These are phyloP conservation scores for Apiospora rasikravindrae DNA, from an alignment of 2,329 filamentous ascomycete species.

Conservation along the genomic window DNA sequence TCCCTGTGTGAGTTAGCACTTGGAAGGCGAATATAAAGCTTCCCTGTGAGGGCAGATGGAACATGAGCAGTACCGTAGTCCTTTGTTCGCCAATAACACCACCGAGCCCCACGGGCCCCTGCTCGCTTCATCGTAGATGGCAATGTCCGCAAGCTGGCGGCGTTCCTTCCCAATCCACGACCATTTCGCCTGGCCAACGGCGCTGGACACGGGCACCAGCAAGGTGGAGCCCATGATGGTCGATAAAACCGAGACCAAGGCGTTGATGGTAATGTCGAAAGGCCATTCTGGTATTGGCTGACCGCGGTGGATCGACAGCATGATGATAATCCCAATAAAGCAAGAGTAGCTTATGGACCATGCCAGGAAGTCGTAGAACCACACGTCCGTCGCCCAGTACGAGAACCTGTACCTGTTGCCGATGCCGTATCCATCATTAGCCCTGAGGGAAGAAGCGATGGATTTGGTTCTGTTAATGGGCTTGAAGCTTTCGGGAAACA, in stretches of 20 bases:
- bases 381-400: not conserved
- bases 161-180: not conserved
- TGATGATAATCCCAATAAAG: not conserved
- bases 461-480: not conserved
- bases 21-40: not conserved
- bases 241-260: not conserved
- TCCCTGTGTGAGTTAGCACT: not conserved
- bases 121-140: not conserved
- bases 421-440: not conserved
- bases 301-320: not conserved
- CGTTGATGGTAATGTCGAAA: not conserved
- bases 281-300: not conserved
- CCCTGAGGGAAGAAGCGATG: not conserved
- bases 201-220: not conserved
- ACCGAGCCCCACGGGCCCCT: not conserved
- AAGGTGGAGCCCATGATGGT: not conserved
- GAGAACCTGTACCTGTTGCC: not conserved
- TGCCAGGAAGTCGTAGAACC: not conserved
- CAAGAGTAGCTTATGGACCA: not conserved
- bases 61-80: not conserved
- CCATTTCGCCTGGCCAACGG: not conserved
- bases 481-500: not conserved
- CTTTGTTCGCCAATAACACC: not conserved
- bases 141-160: not conserved
- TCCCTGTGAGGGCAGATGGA: not conserved